Percentiles rank a stretch among this genome's conserved stretches.
Evolutionary conservation across 495 filamentous ascomycete genomes (phyloP).

Genomic region (Zalerion maritima): DNA sequence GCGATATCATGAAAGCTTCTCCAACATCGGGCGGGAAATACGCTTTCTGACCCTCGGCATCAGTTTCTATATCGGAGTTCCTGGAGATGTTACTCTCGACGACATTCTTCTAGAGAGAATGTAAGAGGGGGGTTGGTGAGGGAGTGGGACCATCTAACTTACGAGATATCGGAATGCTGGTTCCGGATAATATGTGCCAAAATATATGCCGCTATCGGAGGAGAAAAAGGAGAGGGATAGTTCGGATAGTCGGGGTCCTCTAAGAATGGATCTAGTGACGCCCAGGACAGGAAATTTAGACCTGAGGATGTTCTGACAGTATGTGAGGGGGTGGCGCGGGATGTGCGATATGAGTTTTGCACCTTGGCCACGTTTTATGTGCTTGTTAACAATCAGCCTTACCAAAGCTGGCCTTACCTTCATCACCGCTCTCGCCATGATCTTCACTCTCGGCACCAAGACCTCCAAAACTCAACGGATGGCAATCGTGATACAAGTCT

Average conservation of each 20-base stretch:
- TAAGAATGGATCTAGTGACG: not conserved
- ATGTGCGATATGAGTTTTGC: constrained; percentile 12
- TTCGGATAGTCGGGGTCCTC: not conserved
- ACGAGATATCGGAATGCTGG: constrained; percentile 1
- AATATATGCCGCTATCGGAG: constrained; percentile 2
- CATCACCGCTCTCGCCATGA: constrained; percentile 12
- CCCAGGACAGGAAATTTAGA: constrained; percentile 1
- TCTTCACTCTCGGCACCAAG: constrained; percentile 4
- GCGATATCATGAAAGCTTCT: constrained; percentile 11
- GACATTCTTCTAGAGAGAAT: constrained; percentile 10
- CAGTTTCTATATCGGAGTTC: constrained; percentile 15
- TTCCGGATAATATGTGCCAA: constrained; percentile 1
- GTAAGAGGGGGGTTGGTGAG: constrained; percentile 2
- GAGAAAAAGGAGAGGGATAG: constrained; percentile 2
- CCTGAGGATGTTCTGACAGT: constrained; percentile 2
- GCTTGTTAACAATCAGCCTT: constrained; percentile 14
- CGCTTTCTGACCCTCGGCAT: constrained; percentile 13
- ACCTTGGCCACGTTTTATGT: constrained; percentile 14
- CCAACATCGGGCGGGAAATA: constrained; percentile 11
- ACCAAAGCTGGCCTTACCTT: constrained; percentile 11
- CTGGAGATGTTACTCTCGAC: constrained; percentile 13
- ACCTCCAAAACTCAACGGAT: constrained; percentile 11
- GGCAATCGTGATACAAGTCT: constrained; percentile 11
- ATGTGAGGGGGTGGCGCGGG: constrained; percentile 9
- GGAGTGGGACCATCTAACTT: not conserved